These are phyloP conservation scores for Obba rivulosa DNA, from an alignment of 768 basidiomycete species.

Conservation along the genomic window DNA sequence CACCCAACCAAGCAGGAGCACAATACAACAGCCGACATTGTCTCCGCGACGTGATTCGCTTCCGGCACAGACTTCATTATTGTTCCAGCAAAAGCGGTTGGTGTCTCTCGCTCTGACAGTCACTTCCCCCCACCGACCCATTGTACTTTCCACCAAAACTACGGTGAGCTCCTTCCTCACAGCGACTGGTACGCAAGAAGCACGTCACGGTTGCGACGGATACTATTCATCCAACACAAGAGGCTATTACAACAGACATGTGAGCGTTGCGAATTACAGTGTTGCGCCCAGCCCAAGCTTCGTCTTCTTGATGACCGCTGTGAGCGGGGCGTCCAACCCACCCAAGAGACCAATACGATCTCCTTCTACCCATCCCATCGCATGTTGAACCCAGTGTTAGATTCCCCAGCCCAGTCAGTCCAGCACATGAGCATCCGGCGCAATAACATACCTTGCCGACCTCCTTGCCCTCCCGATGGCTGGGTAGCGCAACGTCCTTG, in stretches of 20 bases:
- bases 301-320: constrained; percentile 81
- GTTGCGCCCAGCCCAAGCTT: constrained; percentile 79
- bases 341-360: constrained; percentile 60
- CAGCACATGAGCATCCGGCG: background rate
- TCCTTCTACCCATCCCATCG: constrained; percentile 93
- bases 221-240: background rate
- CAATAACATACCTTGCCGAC: constrained; percentile 63
- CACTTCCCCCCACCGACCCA: too few species aligned
- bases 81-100: too few species aligned
- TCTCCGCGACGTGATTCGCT: too few species aligned
- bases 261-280: constrained; percentile 8
- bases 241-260: background rate
- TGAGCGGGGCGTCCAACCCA: constrained; percentile 72
- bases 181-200: too few species aligned
- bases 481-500: constrained; percentile 27
- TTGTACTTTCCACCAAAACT: too few species aligned
- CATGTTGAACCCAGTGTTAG: constrained; percentile 85
- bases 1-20: too few species aligned
- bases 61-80: too few species aligned
- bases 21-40: too few species aligned
- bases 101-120: too few species aligned
- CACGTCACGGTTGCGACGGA: too few species aligned
- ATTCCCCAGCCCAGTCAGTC: constrained; percentile 46
- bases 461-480: constrained; percentile 77
- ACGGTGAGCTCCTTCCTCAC: too few species aligned